Evolutionary conservation across 257 asterid genomes (phyloP).

Genomic region (Ballota nigra): DNA sequence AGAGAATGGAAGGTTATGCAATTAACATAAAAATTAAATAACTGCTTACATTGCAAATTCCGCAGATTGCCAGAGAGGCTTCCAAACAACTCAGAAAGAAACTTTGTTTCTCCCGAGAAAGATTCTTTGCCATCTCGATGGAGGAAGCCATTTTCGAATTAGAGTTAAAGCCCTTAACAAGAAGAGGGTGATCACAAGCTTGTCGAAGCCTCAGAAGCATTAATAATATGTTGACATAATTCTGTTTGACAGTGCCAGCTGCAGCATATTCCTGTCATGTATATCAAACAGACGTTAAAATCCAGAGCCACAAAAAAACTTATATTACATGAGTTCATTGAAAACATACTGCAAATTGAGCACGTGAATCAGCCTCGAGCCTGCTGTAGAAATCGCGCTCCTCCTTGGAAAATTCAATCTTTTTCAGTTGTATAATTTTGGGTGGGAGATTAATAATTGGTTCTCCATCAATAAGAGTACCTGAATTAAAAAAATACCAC

Average conservation of each 20-base stretch:
- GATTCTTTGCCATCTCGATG: conserved; percentile 73
- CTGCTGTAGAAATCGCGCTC: conserved; percentile 81
- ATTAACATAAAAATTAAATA: background rate
- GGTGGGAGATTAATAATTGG: conserved; percentile 88
- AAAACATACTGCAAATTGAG: conserved; percentile 91
- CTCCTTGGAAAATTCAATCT: conserved; percentile 76
- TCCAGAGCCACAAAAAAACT: conserved; percentile 10
- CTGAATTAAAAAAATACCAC: conserved; percentile 38
- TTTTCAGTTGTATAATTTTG: conserved; percentile 69
- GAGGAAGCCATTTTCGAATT: conserved; percentile 61
- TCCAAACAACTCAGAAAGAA: conserved; percentile 78
- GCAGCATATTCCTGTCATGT: conserved; percentile 85
- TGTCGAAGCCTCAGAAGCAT: conserved; percentile 98
- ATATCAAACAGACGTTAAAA: conserved; percentile 22
- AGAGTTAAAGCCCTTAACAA: conserved; percentile 65
- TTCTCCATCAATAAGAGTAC: conserved; percentile 82
- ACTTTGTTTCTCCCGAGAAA: conserved; percentile 62
- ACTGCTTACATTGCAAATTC: conserved; percentile 81
- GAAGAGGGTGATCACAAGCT: conserved; percentile 99
- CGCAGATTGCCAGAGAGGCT: conserved; percentile 84
- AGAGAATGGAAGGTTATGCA: background rate
- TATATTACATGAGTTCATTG: conserved; percentile 16
- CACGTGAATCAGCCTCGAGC: conserved; percentile 90
- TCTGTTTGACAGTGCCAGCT: conserved; percentile 94
- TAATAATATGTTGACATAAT: conserved; percentile 83